Conservation (phyloP, 2,329 filamentous ascomycete species). For the Parascedosporium putredinis region DNA sequence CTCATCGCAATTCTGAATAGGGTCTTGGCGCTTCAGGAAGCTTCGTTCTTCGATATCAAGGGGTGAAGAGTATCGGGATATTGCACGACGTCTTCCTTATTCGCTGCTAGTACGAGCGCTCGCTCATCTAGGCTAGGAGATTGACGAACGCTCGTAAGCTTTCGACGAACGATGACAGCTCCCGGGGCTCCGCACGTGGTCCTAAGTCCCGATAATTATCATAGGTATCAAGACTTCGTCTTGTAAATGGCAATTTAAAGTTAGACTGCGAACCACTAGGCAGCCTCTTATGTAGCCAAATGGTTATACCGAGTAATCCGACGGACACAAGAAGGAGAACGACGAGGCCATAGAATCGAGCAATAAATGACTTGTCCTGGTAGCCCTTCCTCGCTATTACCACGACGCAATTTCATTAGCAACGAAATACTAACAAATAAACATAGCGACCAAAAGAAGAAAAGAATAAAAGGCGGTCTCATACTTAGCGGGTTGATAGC, state of each 20-base stretch:
- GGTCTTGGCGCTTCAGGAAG: too few species aligned
- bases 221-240: not conserved
- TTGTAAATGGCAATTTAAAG: conserved; percentile 8
- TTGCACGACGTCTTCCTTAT: too few species aligned
- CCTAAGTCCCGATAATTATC: not conserved
- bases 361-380: conserved; percentile 6
- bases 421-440: not conserved
- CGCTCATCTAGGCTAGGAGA: too few species aligned
- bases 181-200: not conserved
- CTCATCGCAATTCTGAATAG: too few species aligned
- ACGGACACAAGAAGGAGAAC: conserved; percentile 10
- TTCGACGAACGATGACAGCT: not conserved
- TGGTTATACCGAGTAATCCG: conserved; percentile 7
- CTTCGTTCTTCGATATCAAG: too few species aligned
- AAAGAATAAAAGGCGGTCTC: too few species aligned
- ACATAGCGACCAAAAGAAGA: too few species aligned
- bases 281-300: conserved; percentile 1
- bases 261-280: conserved; percentile 8
- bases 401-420: not conserved
- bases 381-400: not conserved
- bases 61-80: too few species aligned
- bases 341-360: conserved; percentile 9
- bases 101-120: too few species aligned
- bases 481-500: not conserved
- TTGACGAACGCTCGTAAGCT: too few species aligned